A percentile compares a stretch with the other conserved stretches of the same genome.
These are phyloP conservation scores for Mediolabrus comicus DNA, from an alignment of 108 stramenopile genomes.

Conservation along the genomic window DNA sequence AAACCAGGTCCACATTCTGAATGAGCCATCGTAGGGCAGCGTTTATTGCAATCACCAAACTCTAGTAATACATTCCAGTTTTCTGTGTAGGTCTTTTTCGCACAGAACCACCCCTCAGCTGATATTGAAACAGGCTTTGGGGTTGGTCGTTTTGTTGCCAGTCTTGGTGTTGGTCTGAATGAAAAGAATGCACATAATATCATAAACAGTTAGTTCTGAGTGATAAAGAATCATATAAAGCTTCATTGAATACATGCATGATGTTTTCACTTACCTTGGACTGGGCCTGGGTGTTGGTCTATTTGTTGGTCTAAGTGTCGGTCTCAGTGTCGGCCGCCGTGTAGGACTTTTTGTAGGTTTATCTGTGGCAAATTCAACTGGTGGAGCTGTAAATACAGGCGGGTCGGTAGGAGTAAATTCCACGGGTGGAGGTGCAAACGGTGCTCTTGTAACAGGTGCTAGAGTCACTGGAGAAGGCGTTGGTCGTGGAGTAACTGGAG, in stretches of 20 bases:
- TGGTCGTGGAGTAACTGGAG: slow-evolving; percentile 8
- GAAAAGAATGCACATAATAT: too few relatives aligned
- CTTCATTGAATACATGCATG: background rate
- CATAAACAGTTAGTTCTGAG: background rate
- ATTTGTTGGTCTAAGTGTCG: slow-evolving; percentile 1
- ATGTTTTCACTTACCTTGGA: background rate
- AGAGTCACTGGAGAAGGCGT: background rate
- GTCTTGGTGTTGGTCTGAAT: background rate
- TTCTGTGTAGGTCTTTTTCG: slow-evolving; percentile 19
- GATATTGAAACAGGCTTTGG: slow-evolving; percentile 9
- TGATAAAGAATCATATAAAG: background rate
- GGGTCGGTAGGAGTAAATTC: background rate
- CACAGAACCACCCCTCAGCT: slow-evolving; percentile 24
- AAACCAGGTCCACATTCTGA: slow-evolving; percentile 29
- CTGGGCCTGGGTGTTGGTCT: background rate
- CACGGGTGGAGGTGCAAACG: slow-evolving; percentile 9
- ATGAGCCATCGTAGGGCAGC: slow-evolving; percentile 25
- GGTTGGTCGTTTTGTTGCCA: slow-evolving; percentile 12
- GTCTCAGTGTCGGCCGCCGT: slow-evolving; percentile 1
- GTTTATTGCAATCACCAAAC: slow-evolving; percentile 24
- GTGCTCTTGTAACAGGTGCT: background rate
- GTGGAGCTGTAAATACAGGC: background rate
- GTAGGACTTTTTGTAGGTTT: background rate
- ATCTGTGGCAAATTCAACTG: background rate
- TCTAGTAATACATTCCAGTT: slow-evolving; percentile 46